phyloP scores from a whole-genome alignment of 2,329 filamentous ascomycete species.

The Hymenoscyphus linearis region DNA sequence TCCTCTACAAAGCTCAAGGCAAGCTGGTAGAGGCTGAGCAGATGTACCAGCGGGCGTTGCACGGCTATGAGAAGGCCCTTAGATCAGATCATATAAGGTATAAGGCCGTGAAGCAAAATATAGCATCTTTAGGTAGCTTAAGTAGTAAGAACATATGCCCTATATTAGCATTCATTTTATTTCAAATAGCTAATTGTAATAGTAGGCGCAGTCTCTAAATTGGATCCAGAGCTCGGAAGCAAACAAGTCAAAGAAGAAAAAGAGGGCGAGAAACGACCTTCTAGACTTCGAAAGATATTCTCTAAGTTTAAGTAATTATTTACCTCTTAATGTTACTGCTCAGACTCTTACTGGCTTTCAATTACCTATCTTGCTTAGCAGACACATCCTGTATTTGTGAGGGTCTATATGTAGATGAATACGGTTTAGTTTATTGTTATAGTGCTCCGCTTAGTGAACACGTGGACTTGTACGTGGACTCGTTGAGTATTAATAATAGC shows the following conservation, averaged over 20 bases:
- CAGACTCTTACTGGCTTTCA: not conserved
- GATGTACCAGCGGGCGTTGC: slow-evolving; percentile 6
- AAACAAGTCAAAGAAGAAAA: not conserved
- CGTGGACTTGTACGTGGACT: no score
- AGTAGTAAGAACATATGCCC: no score
- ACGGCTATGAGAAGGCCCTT: slow-evolving; percentile 21
- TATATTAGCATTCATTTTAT: no score
- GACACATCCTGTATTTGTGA: no score
- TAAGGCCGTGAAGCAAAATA: no score
- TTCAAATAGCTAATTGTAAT: no score
- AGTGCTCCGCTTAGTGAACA: no score
- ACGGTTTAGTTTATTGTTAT: no score
- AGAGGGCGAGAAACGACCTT: not conserved
- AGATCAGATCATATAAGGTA: slow-evolving; percentile 14
- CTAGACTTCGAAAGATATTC: not conserved
- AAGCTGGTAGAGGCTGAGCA: slow-evolving; percentile 26
- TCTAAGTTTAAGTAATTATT: not conserved
- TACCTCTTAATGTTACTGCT: not conserved
- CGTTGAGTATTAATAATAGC: no score
- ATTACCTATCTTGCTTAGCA: no score
- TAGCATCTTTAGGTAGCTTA: no score
- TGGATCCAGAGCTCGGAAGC: not conserved
- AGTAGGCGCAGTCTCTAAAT: not conserved
- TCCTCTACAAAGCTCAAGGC: slow-evolving; percentile 23
- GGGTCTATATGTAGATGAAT: no score